Evolutionary conservation across 2,329 filamentous ascomycete genomes (phyloP).

Genomic region (Thelonectria discophora): DNA sequence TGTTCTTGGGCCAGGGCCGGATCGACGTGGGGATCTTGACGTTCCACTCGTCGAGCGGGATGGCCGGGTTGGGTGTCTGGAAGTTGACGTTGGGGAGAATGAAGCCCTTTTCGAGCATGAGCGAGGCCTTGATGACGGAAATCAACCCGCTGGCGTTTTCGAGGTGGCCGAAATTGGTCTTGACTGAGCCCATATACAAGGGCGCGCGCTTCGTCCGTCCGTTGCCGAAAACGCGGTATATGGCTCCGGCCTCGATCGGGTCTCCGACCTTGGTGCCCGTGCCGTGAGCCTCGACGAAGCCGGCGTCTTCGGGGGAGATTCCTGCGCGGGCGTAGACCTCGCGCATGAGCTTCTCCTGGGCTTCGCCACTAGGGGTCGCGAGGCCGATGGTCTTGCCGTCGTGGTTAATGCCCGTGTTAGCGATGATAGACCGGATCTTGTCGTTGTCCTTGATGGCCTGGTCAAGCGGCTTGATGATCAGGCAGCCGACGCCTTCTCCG

Average conservation of each 20-base stretch:
- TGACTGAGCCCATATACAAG: conserved; percentile 58
- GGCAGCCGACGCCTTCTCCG: conserved; percentile 25
- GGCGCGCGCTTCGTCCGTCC: conserved; percentile 49
- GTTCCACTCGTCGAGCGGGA: conserved; percentile 60
- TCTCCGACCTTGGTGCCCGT: conserved; percentile 66
- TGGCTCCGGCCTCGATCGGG: conserved; percentile 61
- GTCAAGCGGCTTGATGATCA: conserved; percentile 33
- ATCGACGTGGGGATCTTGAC: conserved; percentile 56
- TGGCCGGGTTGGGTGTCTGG: conserved; percentile 58
- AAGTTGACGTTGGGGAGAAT: conserved; percentile 61
- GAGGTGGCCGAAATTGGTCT: conserved; percentile 62
- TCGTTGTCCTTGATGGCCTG: conserved; percentile 29
- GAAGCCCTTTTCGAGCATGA: conserved; percentile 61
- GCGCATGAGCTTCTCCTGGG: conserved; percentile 55
- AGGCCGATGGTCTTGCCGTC: conserved; percentile 47
- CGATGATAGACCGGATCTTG: conserved; percentile 28
- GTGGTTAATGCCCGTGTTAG: conserved; percentile 25
- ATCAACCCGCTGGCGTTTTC: conserved; percentile 62
- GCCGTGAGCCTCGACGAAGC: conserved; percentile 61
- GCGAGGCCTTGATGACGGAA: conserved; percentile 60
- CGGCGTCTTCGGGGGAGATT: conserved; percentile 43
- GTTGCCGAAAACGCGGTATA: conserved; percentile 54
- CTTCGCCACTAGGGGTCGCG: conserved; percentile 61
- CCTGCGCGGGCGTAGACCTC: conserved; percentile 46
- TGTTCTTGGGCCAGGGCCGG: conserved; percentile 56